Evolutionary conservation across 139 green algal genomes (phyloP), one percentile per base, ranked within the genome.

Genomic region (Coelastrella sp.): DNA sequence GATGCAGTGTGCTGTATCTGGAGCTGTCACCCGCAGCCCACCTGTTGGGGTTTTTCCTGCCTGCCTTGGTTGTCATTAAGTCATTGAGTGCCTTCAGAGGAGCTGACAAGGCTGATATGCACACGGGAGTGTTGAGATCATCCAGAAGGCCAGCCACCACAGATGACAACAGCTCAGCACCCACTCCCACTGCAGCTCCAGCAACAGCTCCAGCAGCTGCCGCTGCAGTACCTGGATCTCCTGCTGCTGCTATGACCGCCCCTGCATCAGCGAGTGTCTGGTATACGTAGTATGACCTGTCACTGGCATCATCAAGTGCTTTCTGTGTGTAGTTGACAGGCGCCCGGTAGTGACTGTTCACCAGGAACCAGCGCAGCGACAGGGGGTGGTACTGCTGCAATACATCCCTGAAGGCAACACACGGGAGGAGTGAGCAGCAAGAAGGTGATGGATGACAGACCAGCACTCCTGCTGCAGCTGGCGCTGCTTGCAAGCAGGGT

Each of bases 291-390:
- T 97, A 99, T 13, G 85, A 34, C 43, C 68, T 64, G n/a, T 85
- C 69, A 4, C 34, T 72, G 11, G 76, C 90, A 83, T 95, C 91
- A n/a, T 99, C 96, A 17, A 99, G 90, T 9, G 90, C 93, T 3
- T 89, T 69, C 37, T 93, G 86, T 23, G 91, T 95, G 93, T 98
- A 99, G 90, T 98, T 98, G 86, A 99, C 90, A 9, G 94, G 92
- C 64, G 93, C 89, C 0, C 97, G 90, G 93, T 99, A 99, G 41
- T 99, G 97, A 25, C 94, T 97, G 76, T 59, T 75, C 2, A 99
- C 48, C 50, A 99, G 93, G 91, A 99, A 98, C 93, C 93, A 98
- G 62, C 97, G 92, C 89, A 99, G 88, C 21, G 96, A 95, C 41
- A 96, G 48, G 0, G 96, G 86, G 84, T 98, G 93, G 86, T 98